Evolutionary conservation across 345 rosid species (phyloP).

Genomic region (Populus pruinosa): DNA sequence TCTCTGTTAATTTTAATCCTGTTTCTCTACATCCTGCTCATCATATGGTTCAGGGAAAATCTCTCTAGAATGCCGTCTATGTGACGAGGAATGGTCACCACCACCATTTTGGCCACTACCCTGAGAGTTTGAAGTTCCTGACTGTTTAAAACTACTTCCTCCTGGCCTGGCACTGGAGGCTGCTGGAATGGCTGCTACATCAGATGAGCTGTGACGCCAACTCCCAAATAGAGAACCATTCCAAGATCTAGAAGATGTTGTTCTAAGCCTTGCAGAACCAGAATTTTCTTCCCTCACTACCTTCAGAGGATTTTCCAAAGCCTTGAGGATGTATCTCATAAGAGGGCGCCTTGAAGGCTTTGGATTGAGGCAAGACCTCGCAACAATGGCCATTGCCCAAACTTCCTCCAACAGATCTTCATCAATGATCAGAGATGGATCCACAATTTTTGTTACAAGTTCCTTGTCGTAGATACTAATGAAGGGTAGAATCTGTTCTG

Average conservation of each 20-base stretch:
- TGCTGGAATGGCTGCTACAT: slow-evolving; percentile 49
- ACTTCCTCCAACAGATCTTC: slow-evolving; percentile 96
- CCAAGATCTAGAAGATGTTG: slow-evolving; percentile 93
- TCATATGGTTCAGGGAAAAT: slow-evolving; percentile 76
- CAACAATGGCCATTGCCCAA: slow-evolving; percentile 98
- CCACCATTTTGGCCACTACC: slow-evolving; percentile 64
- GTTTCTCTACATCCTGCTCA: slow-evolving; percentile 50
- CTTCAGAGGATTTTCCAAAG: slow-evolving; percentile 85
- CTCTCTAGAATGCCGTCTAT: slow-evolving; percentile 74
- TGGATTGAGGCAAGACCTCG: slow-evolving; percentile 91
- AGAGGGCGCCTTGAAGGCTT: slow-evolving; percentile 87
- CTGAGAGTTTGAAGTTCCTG: slow-evolving; percentile 70
- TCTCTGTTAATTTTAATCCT: slow-evolving; percentile 36
- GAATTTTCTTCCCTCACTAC: slow-evolving; percentile 80
- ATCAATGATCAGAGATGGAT: slow-evolving; percentile 81
- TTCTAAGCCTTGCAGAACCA: slow-evolving; percentile 71
- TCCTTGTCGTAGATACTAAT: slow-evolving; percentile 90
- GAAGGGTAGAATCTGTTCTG: slow-evolving; percentile 69
- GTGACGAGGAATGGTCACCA: slow-evolving; percentile 74
- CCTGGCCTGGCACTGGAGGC: slow-evolving; percentile 35
- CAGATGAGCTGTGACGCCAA: slow-evolving; percentile 90
- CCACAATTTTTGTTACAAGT: slow-evolving; percentile 79
- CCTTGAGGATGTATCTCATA: slow-evolving; percentile 90
- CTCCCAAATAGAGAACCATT: slow-evolving; percentile 89
- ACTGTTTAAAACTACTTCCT: slow-evolving; percentile 59